Base-by-base conservation (phyloP, 352 stramenopile species). In the Thraustochytrium sp. region DNA sequence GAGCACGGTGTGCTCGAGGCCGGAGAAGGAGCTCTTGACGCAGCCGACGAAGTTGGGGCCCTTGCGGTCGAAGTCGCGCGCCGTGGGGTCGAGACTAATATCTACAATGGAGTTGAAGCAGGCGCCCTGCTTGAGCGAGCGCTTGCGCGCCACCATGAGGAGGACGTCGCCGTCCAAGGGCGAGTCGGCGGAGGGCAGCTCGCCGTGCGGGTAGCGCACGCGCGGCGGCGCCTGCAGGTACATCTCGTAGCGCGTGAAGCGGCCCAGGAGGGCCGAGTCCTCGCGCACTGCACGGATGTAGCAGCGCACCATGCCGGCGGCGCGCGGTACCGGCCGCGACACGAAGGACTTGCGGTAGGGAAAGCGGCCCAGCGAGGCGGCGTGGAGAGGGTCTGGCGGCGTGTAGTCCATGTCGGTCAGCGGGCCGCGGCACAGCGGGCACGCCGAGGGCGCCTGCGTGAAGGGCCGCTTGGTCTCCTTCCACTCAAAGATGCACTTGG, bases 401-500 rank as follows among this genome's bases (percentile, higher is more conserved):
- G 34, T 56, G 75, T 84, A 84, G 44, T 84, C 44, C 29, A 84
- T 75, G 23, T 48, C 55, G 9, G 40, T 18, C 11, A 84, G 55
- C 42, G 59, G 2, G 44, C 55, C 55, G 38, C 75, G 53, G 36
- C 75, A 84, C 31, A 84, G 61, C n/a, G 75, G 75, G 18, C 75
- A 84, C 0, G 54, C 23, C 2, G 55, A 61, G n/a, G 62, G 34
- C 42, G 49, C 31, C 0, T 84, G 3, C 31, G 40, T 54, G 21
- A 68, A 44, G 5, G 34, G 34, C n/a, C 75, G 40, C 13, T 56
- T 51, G 9, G 75, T 61, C 36, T 83, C 56, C 29, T 54, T 83
- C 75, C 75, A 84, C 38, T 83, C 56, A 26, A 61, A 83, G 0
- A 84, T 84, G 61, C 75, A 84, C 38, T 84, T 84, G 55, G 75